A percentile compares a stretch with the other conserved stretches of the same genome.
Conservation (phyloP, 2,329 filamentous ascomycete species). For the Teratosphaeria pseudoeucalypti region DNA sequence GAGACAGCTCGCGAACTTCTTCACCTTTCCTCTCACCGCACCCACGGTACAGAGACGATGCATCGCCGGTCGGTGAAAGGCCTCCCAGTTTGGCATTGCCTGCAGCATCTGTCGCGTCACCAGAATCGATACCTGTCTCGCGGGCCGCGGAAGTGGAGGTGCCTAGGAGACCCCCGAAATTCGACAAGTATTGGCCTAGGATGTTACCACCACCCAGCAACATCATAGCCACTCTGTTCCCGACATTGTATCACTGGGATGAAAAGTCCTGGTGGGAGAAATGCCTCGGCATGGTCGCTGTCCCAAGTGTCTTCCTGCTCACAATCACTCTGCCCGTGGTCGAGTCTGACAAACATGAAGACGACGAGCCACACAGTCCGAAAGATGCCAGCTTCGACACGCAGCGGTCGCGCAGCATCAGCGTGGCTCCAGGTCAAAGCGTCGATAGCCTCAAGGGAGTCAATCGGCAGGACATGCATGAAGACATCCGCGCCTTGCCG, state of each 20-base stretch:
- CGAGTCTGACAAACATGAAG: constrained; percentile 51
- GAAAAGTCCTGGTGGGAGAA: constrained; percentile 80
- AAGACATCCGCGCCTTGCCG: constrained; percentile 1
- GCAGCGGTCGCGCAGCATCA: constrained; percentile 6
- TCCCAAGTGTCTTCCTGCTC: constrained; percentile 82
- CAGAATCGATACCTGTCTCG: constrained; percentile 33
- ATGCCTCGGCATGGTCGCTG: constrained; percentile 67
- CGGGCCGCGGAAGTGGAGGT: constrained; percentile 15
- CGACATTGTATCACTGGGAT: constrained; percentile 71
- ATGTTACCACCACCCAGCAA: constrained; percentile 63
- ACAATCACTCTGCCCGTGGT: constrained; percentile 88
- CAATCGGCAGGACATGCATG: constrained; percentile 6
- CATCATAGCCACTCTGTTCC: constrained; percentile 68
- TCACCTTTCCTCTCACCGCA: constrained; percentile 50
- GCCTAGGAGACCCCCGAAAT: constrained; percentile 17
- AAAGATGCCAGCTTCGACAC: constrained; percentile 6
- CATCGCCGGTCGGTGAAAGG: constrained; percentile 35
- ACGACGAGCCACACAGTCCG: neutral
- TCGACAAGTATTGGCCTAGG: constrained; percentile 71
- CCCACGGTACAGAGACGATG: constrained; percentile 53
- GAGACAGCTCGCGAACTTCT: constrained; percentile 26
- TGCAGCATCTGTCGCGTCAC: constrained; percentile 36
- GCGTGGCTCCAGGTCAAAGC: constrained; percentile 5
- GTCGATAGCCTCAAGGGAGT: constrained; percentile 8
- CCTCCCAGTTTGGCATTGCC: constrained; percentile 49